Base-by-base conservation (phyloP, 202 grass and related monocot genomes). In the Dendrocalamus latiflorus region DNA sequence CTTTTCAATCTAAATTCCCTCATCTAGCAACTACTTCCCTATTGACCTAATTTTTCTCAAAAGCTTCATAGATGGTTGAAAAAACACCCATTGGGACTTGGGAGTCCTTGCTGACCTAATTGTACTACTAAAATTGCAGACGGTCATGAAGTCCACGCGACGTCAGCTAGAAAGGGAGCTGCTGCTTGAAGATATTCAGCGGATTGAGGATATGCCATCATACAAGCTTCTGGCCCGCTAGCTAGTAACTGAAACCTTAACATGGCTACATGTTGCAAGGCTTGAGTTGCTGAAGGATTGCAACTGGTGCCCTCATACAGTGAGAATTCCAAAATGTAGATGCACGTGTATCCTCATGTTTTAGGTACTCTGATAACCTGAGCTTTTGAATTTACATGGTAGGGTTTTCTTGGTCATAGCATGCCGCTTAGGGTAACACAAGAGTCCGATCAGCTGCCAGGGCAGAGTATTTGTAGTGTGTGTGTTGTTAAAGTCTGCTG, bases 131-230 rank as follows among this genome's bases (percentile, higher is more conserved):
- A 77, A 41, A 87, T 64, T 80, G 45, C 84, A 98, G 95, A 78
- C 80, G 14, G 95, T 98, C 39, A 95, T 98, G 87, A 98, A 98
- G 75, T 85, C 95, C 9, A 98, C 95, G 14, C 86, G 89, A 3
- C 88, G 83, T 21, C 95, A 90, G 25, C 83, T 98, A 62, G 92
- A 98, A 88, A 88, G 86, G 84, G 95, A 98, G 80, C 65, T 98
- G 54, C 56, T 98, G 84, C 76, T 91, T 63, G 92, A 98, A 87
- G 90, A 95, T 84, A 86, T 93, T 72, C 92, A 90, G 82, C 85
- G 76, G 43, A 86, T 98, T 33, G 95, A 91, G 82, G 95, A 93
- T 72, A 93, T 95, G 90, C 95, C 91, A 11, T 95, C 95, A 22
- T 98, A 91, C 74, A 91, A 87, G 69, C 92, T 90, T 82, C 90